These are phyloP conservation scores for Globisporangium lucens DNA, from an alignment of 352 stramenopile genomes.

Conservation along the genomic window DNA sequence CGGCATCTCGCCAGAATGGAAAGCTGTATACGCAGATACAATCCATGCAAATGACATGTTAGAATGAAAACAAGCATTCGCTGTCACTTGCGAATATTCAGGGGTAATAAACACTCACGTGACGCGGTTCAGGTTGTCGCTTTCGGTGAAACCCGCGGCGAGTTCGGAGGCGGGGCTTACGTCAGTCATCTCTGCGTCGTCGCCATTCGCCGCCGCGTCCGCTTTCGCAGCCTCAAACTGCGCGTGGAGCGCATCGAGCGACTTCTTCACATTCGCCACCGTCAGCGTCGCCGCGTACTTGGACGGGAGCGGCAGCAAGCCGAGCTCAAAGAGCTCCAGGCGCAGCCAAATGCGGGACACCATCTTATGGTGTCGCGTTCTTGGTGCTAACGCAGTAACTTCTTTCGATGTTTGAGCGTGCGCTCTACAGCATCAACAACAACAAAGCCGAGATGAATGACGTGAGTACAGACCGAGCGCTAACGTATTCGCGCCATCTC, in stretches of 20 bases:
- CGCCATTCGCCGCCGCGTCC: conserved; percentile 14
- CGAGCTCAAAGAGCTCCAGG: conserved; percentile 85
- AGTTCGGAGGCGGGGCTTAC: conserved; percentile 7
- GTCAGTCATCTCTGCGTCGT: conserved; percentile 48
- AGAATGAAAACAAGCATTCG: neutral
- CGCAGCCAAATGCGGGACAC: conserved; percentile 70
- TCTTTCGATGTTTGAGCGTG: neutral
- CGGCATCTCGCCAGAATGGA: conserved; percentile 57
- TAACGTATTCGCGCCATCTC: neutral
- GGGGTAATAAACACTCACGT: conserved; percentile 12
- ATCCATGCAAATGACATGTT: neutral
- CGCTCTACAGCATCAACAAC: neutral
- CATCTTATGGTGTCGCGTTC: conserved; percentile 7
- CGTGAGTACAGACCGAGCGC: neutral
- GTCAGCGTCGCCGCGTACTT: conserved; percentile 65
- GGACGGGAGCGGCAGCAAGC: conserved; percentile 66
- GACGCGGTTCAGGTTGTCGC: conserved; percentile 52
- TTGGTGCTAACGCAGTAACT: neutral
- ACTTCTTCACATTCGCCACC: conserved; percentile 55
- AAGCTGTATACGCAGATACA: conserved; percentile 29
- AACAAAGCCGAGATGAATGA: neutral
- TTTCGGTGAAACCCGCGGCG: conserved; percentile 37
- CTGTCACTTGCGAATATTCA: neutral
- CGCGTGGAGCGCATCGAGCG: conserved; percentile 53
- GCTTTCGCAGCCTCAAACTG: conserved; percentile 28